These are phyloP conservation scores for Tricholomella constricta DNA, from an alignment of 768 basidiomycete species.

Conservation along the genomic window DNA sequence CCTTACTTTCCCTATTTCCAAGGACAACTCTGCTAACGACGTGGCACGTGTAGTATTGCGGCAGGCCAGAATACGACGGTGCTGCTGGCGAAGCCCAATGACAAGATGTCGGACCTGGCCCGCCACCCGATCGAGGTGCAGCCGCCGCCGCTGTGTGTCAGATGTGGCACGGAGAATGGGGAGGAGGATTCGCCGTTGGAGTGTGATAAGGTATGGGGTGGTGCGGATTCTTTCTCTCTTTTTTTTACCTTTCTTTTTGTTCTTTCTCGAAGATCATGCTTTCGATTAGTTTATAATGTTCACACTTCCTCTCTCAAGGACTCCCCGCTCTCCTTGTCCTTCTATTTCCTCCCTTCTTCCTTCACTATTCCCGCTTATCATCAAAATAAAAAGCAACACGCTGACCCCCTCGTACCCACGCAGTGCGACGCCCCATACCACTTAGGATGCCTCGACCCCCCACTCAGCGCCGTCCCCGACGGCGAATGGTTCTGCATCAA, in stretches of 20 bases:
- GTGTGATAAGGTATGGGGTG: constrained; percentile 84
- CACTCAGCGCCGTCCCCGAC: constrained; percentile 74
- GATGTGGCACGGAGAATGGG: constrained; percentile 70
- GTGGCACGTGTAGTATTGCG: constrained; percentile 55
- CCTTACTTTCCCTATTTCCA: neutral
- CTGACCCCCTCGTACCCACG: neutral
- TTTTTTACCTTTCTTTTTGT: neutral
- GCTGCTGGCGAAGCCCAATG: constrained; percentile 77
- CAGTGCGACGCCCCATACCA: constrained; percentile 93
- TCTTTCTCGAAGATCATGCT: too few species aligned
- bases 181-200: constrained; percentile 77
- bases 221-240: neutral
- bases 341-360: constrained; percentile 4
- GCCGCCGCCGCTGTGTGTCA: constrained; percentile 67
- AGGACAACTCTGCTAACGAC: neutral
- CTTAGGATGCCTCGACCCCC: constrained; percentile 77
- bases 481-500: constrained; percentile 93
- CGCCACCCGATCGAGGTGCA: constrained; percentile 77
- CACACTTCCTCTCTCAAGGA: neutral
- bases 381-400: neutral
- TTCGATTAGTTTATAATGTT: neutral
- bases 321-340: neutral
- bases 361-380: neutral
- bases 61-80: constrained; percentile 86
- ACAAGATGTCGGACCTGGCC: constrained; percentile 74